Percentiles rank a stretch among this genome's conserved stretches.
phyloP scores from a whole-genome alignment of 2,329 filamentous ascomycete species.

The Tolypocladium tundrense region DNA sequence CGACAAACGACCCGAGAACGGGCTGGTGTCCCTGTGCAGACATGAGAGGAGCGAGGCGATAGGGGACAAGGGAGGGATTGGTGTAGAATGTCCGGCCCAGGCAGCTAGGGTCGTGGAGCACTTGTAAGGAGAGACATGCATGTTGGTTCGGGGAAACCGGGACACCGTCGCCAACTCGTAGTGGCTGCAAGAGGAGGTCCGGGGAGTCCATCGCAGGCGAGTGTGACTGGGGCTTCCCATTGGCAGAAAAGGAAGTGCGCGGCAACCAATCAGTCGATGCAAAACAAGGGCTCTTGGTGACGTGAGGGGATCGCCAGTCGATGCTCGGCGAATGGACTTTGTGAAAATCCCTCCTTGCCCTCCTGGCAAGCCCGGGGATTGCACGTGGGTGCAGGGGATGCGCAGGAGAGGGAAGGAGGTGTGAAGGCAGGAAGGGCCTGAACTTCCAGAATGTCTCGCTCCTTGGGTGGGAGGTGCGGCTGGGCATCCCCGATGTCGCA shows the following conservation, averaged over 20 bases:
- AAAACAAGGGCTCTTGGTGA: slow-evolving; percentile 1
- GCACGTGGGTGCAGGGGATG: slow-evolving; percentile 1
- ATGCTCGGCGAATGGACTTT: slow-evolving; percentile 10
- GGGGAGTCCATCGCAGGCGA: too few relatives aligned
- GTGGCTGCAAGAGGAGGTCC: not conserved
- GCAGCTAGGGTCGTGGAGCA: not conserved
- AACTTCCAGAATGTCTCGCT: slow-evolving; percentile 10
- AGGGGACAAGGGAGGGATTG: not conserved
- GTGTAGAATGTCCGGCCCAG: not conserved
- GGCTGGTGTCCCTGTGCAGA: not conserved
- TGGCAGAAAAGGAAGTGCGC: not conserved
- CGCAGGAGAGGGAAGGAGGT: not conserved
- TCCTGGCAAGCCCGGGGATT: not conserved
- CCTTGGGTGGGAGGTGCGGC: not conserved
- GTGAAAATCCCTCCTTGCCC: not conserved
- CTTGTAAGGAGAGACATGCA: slow-evolving; percentile 6
- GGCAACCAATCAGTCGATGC: slow-evolving; percentile 1
- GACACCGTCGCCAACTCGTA: not conserved
- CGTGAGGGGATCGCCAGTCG: not conserved
- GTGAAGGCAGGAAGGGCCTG: slow-evolving; percentile 1
- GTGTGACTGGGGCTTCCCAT: not conserved
- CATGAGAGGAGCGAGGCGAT: not conserved
- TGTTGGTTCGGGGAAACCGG: not conserved
- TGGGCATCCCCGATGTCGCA: not conserved
- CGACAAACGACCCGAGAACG: not conserved